phyloP scores from a whole-genome alignment of 75 land plant genomes.

The Adiantum capillusveneris region DNA sequence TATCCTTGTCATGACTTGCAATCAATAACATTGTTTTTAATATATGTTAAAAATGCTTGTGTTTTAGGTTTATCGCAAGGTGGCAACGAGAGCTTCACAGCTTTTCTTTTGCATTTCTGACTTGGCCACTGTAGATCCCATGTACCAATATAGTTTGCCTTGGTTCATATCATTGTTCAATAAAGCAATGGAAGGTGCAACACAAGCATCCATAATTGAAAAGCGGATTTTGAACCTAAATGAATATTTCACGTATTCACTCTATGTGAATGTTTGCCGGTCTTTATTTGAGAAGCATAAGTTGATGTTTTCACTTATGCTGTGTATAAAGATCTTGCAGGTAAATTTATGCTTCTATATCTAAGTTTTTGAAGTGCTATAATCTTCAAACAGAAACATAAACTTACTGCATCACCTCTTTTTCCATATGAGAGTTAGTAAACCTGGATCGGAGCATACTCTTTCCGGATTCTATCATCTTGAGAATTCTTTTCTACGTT shows the following conservation, averaged over 20 bases:
- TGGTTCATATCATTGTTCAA: slow-evolving; percentile 30
- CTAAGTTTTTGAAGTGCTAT: background rate
- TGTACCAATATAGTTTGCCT: slow-evolving; percentile 38
- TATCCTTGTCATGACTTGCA: too few relatives aligned
- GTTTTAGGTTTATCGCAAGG: slow-evolving; percentile 27
- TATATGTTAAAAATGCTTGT: background rate
- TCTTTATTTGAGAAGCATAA: slow-evolving; percentile 37
- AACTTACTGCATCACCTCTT: too few relatives aligned
- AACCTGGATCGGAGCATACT: too few relatives aligned
- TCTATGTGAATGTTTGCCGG: slow-evolving; percentile 36
- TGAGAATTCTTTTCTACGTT: too few relatives aligned
- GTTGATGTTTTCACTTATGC: slow-evolving; percentile 33
- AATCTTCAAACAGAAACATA: too few relatives aligned
- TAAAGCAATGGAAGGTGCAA: slow-evolving; percentile 27
- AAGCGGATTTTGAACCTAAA: slow-evolving; percentile 27
- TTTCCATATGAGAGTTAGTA: too few relatives aligned
- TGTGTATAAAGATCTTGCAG: slow-evolving; percentile 35
- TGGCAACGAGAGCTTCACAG: slow-evolving; percentile 30
- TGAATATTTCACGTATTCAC: slow-evolving; percentile 30
- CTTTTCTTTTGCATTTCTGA: slow-evolving; percentile 41
- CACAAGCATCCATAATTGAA: slow-evolving; percentile 17
- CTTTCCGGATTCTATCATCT: too few relatives aligned
- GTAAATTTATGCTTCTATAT: slow-evolving; percentile 4
- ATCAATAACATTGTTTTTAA: too few relatives aligned
- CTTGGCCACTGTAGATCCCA: slow-evolving; percentile 32